Evolutionary conservation across 805 yeast species (phyloP), one percentile per base, ranked within the genome.

Genomic region (Yarrowia bubula): DNA sequence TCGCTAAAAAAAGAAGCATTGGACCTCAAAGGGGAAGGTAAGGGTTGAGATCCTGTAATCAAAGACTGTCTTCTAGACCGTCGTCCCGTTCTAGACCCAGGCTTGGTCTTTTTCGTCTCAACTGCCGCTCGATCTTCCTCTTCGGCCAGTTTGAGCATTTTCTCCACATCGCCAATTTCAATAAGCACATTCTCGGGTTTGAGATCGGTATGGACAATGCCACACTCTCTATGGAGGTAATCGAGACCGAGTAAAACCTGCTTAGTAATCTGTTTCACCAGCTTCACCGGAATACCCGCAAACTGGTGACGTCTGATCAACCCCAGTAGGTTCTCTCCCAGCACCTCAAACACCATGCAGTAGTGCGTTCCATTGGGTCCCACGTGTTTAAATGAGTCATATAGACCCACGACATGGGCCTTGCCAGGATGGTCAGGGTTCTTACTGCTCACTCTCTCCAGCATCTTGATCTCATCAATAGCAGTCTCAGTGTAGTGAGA

Each of bases 261-360:
- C 70, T 87, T 87, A 15, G 95, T 86, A 63, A 91, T 87, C 73
- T 88, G 93, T 75, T 90, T 88, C 41, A 90, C 95, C 70, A 88
- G 83, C 22, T 82, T 81, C 37, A 84, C 73, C 1, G 96, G 96
- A n/a, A 90, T 83, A 22, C 96, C 93, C 68, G 88, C 81, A 75
- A 89, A 91, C 72, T 84, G 81, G 72, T 83, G 92, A 65, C 92
- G 81, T 68, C 90, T 83, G 66, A 93, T 91, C 69, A 95, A 79
- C 18, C 96, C 92, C 62, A 95, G 78, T 69, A 95, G 75, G 73
- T 92, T 93, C 75, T 95, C 99, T 18, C 99, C 99, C 68, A 95
- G 79, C 0, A 95, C 97, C 77, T 95, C 99, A 75, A 95, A 95
- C 1, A 93, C 98, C 98, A 95, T 95, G 66, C 95, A 93, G 10